Evolutionary conservation across 768 basidiomycete genomes (phyloP), one percentile per base, ranked within the genome.

Genomic region (Symmetrospora coprosmae): DNA sequence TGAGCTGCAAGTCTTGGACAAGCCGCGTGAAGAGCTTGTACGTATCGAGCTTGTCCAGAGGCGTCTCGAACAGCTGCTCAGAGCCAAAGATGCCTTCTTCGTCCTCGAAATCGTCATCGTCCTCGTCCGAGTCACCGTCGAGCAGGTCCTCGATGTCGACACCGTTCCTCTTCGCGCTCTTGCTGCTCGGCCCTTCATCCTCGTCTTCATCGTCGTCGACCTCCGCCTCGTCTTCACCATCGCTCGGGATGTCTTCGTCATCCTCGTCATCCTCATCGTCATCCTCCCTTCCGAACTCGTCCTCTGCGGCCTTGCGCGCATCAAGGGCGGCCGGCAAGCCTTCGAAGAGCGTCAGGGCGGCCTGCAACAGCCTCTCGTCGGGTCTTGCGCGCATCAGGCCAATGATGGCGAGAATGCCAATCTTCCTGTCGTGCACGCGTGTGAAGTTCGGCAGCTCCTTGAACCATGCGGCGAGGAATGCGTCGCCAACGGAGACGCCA

Each of bases 381-480:
- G 70, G 8, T 71, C 70, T 1, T 79, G 78, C 13, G 81, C 76
- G 72, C 87, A 92, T 75, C 61, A 90, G 73, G 43, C 82, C 81
- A 64, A 82, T 85, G 59, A 91, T 71, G 9, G 87, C 81, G 60
- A 86, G 70, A 58, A 90, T 80, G 66, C 79, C 81, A 60, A 91
- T 74, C 72, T 84, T 87, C 78, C 89, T 88, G 74, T 91, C 87
- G 69, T 92, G 87, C 41, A 92, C 87, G 19, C 87, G 80, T 13
- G 86, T 85, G 34, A 89, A 77, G 49, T 74, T 73, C 38, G 33
- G 21, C 16, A 77, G 75, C 35, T 65, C 69, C 60, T 81, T 81
- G 70, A 90, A 89, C 87, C 87, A 91, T 64, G 75, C 78, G 69
- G 86, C 81, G 69, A 91, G 88, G 77, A 91, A 87, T n/a, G 72